Percentiles rank a stretch among this genome's conserved stretches.
phyloP scores from a whole-genome alignment of 139 green algal species.

The Chlorella sp. region DNA sequence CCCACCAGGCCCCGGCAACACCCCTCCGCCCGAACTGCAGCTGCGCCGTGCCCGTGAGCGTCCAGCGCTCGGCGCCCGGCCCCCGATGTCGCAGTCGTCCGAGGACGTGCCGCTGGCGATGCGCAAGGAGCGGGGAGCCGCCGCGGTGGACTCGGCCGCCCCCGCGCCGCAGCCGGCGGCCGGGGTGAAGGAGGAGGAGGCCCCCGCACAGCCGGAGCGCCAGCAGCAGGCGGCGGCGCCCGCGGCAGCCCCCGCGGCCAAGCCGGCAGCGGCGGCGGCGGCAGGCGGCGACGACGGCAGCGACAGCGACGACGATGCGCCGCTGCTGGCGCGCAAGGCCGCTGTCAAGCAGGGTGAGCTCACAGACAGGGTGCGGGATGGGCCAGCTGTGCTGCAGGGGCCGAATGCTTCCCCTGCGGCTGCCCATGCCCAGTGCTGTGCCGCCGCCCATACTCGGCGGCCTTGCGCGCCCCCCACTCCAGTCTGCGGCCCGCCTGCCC shows the following conservation, averaged over 20 bases:
- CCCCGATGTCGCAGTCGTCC: no score
- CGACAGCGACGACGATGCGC: constrained; percentile 21
- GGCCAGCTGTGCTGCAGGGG: no score
- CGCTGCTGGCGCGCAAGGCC: neutral
- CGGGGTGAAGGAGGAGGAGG: neutral
- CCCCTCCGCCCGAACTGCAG: no score
- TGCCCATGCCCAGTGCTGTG: no score
- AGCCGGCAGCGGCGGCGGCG: neutral
- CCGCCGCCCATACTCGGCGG: no score
- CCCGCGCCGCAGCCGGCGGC: neutral
- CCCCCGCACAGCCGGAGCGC: neutral
- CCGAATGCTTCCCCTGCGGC: no score
- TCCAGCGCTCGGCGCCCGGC: no score
- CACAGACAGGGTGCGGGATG: neutral
- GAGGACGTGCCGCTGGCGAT: neutral
- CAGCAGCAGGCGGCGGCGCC: neutral
- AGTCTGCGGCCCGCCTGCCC: neutral
- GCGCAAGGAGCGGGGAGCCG: no score
- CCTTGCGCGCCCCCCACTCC: neutral
- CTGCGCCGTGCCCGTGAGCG: no score
- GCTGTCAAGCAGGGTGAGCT: neutral
- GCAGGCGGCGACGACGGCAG: neutral
- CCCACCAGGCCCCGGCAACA: no score
- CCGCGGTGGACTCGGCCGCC: neutral
- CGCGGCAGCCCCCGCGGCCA: neutral